Evolutionary conservation across 495 filamentous ascomycete species (phyloP).

Genomic region (Evernia prunastri): DNA sequence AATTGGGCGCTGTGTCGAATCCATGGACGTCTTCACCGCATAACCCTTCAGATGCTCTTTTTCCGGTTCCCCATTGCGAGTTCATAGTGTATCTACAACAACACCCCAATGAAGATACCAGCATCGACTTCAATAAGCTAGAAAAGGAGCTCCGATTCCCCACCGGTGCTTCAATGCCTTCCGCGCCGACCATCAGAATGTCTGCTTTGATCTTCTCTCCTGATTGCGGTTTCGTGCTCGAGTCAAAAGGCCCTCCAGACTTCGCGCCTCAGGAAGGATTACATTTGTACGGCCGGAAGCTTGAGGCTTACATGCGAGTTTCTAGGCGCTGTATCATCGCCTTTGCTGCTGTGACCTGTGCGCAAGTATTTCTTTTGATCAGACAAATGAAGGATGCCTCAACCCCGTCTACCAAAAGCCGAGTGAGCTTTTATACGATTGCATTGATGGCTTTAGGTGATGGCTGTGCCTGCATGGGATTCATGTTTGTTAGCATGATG

Average conservation of each 20-base stretch:
- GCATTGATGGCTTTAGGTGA: slow-evolving; percentile 83
- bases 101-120: slow-evolving; percentile 45
- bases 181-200: slow-evolving; percentile 65
- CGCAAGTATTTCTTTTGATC: slow-evolving; percentile 68
- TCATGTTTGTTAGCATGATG: slow-evolving; percentile 58
- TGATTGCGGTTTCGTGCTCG: slow-evolving; percentile 87
- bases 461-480: slow-evolving; percentile 55
- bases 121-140: slow-evolving; percentile 53
- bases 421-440: slow-evolving; percentile 84
- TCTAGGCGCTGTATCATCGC: slow-evolving; percentile 62
- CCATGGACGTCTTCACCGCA: slow-evolving; percentile 60
- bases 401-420: slow-evolving; percentile 88
- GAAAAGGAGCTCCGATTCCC: slow-evolving; percentile 83
- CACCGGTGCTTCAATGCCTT: slow-evolving; percentile 66
- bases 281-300: slow-evolving; percentile 71
- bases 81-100: slow-evolving; percentile 84
- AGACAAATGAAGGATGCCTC: slow-evolving; percentile 84
- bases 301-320: slow-evolving; percentile 62
- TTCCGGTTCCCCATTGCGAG: slow-evolving; percentile 72
- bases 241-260: slow-evolving; percentile 74
- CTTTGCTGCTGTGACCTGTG: slow-evolving; percentile 56
- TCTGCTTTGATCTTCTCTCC: slow-evolving; percentile 86
- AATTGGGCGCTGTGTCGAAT: slow-evolving; percentile 45
- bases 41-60: slow-evolving; percentile 48
- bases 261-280: slow-evolving; percentile 55